These are phyloP conservation scores for Artemisia annua DNA, from an alignment of 129 eudicot genomes.

Conservation along the genomic window DNA sequence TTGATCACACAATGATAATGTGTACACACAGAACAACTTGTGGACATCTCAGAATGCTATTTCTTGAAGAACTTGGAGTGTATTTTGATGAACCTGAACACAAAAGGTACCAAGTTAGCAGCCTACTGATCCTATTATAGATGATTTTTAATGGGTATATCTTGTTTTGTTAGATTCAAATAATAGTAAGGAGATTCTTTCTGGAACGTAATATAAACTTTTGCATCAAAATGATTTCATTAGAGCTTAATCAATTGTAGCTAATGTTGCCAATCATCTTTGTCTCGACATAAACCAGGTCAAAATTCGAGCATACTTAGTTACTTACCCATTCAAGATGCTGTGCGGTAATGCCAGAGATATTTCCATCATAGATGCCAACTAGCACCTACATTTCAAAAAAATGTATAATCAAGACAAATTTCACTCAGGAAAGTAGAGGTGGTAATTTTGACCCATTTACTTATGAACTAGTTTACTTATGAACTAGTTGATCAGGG, in stretches of 20 bases:
- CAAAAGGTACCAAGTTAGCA: constrained; percentile 22
- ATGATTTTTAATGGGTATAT: background rate
- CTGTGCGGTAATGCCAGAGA: constrained; percentile 91
- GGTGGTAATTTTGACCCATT: too few relatives aligned
- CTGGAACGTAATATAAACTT: background rate
- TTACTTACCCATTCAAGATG: constrained; percentile 96
- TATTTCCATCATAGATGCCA: constrained; percentile 81
- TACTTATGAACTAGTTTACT: background rate
- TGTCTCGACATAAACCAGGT: background rate
- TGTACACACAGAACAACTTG: background rate
- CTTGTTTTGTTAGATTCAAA: background rate
- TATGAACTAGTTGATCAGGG: background rate
- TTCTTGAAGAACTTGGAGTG: constrained; percentile 90
- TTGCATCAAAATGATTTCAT: background rate
- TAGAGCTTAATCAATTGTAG: background rate
- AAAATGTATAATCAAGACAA: constrained; percentile 7
- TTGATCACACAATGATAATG: constrained; percentile 9
- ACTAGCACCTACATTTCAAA: constrained; percentile 68
- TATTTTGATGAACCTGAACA: constrained; percentile 84
- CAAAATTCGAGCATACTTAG: constrained; percentile 32
- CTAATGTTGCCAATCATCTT: too few relatives aligned
- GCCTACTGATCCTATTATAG: background rate
- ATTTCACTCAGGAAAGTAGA: background rate
- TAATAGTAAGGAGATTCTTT: background rate
- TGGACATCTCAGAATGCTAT: constrained; percentile 63